Evolutionary conservation across 2,329 filamentous ascomycete genomes (phyloP), one percentile per base, ranked within the genome.

Genomic region (Fusarium sacchari): DNA sequence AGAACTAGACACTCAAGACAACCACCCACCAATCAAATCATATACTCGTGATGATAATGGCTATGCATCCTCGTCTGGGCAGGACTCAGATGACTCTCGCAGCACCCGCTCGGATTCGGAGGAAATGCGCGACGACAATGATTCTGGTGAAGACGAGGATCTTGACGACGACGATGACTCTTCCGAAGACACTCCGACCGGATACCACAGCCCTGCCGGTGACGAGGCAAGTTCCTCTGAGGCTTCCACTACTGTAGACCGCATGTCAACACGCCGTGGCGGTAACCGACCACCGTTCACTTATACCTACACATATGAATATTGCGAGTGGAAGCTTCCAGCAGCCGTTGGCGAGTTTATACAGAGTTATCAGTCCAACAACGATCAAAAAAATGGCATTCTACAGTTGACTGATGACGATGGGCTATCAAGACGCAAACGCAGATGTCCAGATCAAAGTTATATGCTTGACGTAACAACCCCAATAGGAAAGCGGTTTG

Each of bases 241-340:
- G 34, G 40, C 36, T 32, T 69, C 73, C 37, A 68, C 63, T 22
- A 70, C 72, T 14, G 32, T 73, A n/a, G 61, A 59, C 47, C 40
- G 55, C 55, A 43, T 20, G 8, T 37, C 43, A 50, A 14, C 22
- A 26, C 6, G 20, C 43, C 18, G 28, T 24, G 18, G 24, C 36
- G 20, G 30, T 34, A 40, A 18, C 13, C 40, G 37, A 11, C 22
- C 42, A 17, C 56, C 56, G 10, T 59, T 26, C n/a, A 40, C 39
- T 14, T n/a, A 22, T 24, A 39, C 24, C 22, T 40, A 24, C 39
- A 28, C n/a, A 14, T 30, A 60, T 39, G 34, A 60, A 30, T 60
- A 63, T 37, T 24, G n/a, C 18, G 46, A 39, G 42, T 63, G 60
- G 60, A 34, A 59, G 43, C 55, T 63, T 11, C 60, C 60, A 18